Conservation (phyloP, 306 rosid species). For the Quercus alba region DNA sequence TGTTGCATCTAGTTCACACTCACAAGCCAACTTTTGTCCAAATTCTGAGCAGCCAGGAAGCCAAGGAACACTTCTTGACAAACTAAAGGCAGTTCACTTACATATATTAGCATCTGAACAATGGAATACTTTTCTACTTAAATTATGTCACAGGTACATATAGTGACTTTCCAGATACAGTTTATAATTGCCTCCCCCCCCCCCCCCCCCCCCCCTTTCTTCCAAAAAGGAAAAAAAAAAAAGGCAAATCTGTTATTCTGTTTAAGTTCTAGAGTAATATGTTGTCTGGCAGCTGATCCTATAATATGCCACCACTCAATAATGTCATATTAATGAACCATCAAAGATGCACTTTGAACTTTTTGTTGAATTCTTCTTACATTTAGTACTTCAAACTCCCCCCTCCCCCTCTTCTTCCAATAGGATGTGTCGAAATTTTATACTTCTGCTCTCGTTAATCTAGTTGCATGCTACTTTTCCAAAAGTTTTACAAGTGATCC, state of each 20-base stretch:
- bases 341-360: neutral
- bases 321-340: neutral
- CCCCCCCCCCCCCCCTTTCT: too few species aligned
- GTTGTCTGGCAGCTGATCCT: neutral
- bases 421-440: too few species aligned
- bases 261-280: neutral
- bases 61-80: neutral
- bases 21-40: neutral
- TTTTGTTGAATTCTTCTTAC: neutral
- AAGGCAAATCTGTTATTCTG: neutral
- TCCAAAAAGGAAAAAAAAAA: too few species aligned
- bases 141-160: conserved; percentile 3
- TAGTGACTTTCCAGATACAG: neutral
- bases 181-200: neutral
- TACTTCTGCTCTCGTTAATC: too few species aligned
- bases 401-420: too few species aligned
- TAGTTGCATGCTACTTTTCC: too few species aligned
- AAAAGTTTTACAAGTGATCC: too few species aligned
- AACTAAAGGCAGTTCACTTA: neutral
- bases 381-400: neutral
- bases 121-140: neutral
- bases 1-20: neutral
- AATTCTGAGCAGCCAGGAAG: neutral
- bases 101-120: conserved; percentile 9
- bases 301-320: neutral